These are phyloP conservation scores for Entomortierella parvispora DNA, from an alignment of 192 early-diverging fungal species.

Conservation along the genomic window DNA sequence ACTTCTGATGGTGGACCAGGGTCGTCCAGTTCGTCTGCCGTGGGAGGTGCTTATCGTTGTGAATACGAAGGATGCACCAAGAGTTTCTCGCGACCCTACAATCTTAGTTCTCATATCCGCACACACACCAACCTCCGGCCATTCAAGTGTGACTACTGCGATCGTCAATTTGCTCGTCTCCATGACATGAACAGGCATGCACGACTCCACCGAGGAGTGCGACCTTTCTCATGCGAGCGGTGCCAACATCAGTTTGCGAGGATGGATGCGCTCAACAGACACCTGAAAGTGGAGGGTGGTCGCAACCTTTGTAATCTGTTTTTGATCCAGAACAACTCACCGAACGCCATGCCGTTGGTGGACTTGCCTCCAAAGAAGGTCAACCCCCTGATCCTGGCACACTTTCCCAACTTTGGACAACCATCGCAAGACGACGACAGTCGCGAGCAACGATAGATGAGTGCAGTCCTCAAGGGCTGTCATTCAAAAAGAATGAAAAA, in stretches of 20 bases:
- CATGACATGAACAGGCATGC: constrained; percentile 93
- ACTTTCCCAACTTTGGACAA: constrained; percentile 40
- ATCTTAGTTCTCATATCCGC: constrained; percentile 78
- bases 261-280: constrained; percentile 82
- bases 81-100: constrained; percentile 80
- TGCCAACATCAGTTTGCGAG: constrained; percentile 87
- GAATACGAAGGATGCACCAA: constrained; percentile 72
- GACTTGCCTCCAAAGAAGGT: constrained; percentile 46
- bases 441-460: too few relatives aligned
- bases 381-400: constrained; percentile 39
- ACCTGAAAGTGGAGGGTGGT: constrained; percentile 59
- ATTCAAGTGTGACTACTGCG: constrained; percentile 79
- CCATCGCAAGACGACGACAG: not conserved
- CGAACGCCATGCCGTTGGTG: constrained; percentile 34
- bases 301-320: constrained; percentile 48
- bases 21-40: too few relatives aligned
- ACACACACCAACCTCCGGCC: constrained; percentile 83
- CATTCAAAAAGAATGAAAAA: too few relatives aligned
- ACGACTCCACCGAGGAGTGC: constrained; percentile 81
- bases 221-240: constrained; percentile 76
- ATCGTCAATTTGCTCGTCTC: constrained; percentile 83
- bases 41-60: constrained; percentile 53
- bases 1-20: constrained; percentile 10
- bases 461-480: too few relatives aligned
- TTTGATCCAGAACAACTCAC: constrained; percentile 41